Evolutionary conservation across 2,329 filamentous ascomycete genomes (phyloP).

Genomic region (Xylariaceae sp.): DNA sequence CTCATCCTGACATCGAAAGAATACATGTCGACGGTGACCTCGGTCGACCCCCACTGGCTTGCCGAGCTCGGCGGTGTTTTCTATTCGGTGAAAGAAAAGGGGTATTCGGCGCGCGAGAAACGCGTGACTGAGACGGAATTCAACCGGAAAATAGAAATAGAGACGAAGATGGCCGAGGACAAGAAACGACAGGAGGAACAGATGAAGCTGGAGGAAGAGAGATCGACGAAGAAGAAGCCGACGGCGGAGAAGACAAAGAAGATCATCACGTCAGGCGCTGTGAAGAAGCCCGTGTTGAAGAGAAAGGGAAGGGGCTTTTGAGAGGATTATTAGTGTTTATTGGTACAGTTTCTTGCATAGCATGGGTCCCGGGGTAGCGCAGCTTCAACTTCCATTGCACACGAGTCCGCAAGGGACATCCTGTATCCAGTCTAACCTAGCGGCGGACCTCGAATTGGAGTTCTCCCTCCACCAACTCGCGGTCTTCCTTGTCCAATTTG

Average conservation of each 20-base stretch:
- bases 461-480: conserved; percentile 62
- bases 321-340: neutral
- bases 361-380: too few relatives aligned
- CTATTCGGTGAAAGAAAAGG: conserved; percentile 96
- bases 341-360: too few relatives aligned
- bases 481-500: conserved; percentile 64
- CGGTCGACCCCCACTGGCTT: conserved; percentile 94
- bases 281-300: conserved; percentile 56
- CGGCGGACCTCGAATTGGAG: conserved; percentile 54
- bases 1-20: conserved; percentile 94
- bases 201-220: conserved; percentile 45
- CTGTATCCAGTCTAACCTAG: too few relatives aligned
- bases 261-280: conserved; percentile 55
- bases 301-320: conserved; percentile 50
- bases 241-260: conserved; percentile 43
- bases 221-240: conserved; percentile 40
- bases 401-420: conserved; percentile 3
- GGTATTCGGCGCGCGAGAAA: conserved; percentile 82
- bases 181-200: conserved; percentile 61
- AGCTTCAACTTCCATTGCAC: neutral
- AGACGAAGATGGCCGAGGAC: conserved; percentile 85
- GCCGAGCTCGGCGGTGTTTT: conserved; percentile 95
- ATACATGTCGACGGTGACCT: conserved; percentile 95
- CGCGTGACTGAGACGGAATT: conserved; percentile 87
- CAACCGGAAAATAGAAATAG: conserved; percentile 87